These are phyloP conservation scores for Tetracladium marchalianum DNA, from an alignment of 495 filamentous ascomycete species.

Conservation along the genomic window DNA sequence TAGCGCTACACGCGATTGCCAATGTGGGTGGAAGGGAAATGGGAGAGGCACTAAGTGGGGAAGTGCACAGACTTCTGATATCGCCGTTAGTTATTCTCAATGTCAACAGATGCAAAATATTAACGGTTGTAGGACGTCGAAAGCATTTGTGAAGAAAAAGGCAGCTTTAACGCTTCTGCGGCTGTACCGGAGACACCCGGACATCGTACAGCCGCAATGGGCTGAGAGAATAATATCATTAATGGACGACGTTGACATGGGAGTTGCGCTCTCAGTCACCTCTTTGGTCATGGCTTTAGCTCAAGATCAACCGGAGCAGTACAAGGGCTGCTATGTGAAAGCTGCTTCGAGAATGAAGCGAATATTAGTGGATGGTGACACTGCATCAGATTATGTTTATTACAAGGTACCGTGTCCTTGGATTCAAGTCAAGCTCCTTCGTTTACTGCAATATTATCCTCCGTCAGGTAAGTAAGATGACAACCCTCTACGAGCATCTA, in stretches of 20 bases:
- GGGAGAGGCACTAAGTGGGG: constrained; percentile 84
- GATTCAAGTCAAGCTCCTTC: constrained; percentile 92
- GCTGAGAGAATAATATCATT: constrained; percentile 93
- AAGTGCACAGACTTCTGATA: constrained; percentile 91
- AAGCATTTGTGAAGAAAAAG: constrained; percentile 99
- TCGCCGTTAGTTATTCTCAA: constrained; percentile 64
- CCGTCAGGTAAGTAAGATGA: constrained; percentile 63
- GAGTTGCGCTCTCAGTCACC: constrained; percentile 89
- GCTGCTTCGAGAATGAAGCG: constrained; percentile 81
- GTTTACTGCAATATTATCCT: constrained; percentile 89
- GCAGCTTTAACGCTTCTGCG: constrained; percentile 93
- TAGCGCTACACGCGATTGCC: constrained; percentile 97
- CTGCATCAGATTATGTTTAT: constrained; percentile 82
- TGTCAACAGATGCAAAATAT: neutral
- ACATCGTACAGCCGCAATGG: constrained; percentile 93
- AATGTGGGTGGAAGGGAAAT: constrained; percentile 96
- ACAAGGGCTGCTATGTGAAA: constrained; percentile 89
- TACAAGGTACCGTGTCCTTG: constrained; percentile 99
- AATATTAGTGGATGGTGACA: constrained; percentile 82
- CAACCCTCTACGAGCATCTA: neutral
- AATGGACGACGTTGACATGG: constrained; percentile 95
- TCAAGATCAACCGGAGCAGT: constrained; percentile 87
- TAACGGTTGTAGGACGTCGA: constrained; percentile 62
- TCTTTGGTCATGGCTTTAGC: constrained; percentile 94
- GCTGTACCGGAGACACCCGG: constrained; percentile 86